phyloP scores from a whole-genome alignment of 2,329 filamentous ascomycete genomes.

The Nigrospora osmanthi region DNA sequence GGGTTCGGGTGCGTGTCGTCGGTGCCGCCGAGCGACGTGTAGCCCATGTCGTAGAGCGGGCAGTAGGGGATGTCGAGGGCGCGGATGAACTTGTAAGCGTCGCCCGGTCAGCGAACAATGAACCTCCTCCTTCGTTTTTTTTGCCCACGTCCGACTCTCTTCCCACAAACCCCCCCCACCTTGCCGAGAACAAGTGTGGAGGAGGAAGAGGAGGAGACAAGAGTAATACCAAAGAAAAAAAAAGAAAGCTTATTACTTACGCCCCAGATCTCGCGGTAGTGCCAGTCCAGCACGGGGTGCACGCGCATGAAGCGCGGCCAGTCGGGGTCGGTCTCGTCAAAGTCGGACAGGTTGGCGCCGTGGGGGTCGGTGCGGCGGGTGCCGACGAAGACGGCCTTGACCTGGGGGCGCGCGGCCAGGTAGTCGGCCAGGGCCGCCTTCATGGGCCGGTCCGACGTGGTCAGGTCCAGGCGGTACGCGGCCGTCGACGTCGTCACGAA shows the following conservation, averaged over 20 bases:
- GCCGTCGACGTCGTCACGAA: conserved; percentile 65
- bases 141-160: neutral
- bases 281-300: conserved; percentile 96
- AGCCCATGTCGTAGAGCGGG: conserved; percentile 75
- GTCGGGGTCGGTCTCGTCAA: conserved; percentile 78
- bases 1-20: conserved; percentile 89
- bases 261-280: conserved; percentile 89
- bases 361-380: conserved; percentile 90
- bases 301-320: conserved; percentile 93
- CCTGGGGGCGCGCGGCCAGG: conserved; percentile 51
- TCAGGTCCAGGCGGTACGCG: conserved; percentile 68
- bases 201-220: neutral
- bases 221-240: no score
- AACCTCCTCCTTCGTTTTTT: neutral
- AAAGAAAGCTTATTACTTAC: no score
- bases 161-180: no score
- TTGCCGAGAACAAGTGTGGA: neutral
- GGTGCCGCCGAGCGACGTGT: conserved; percentile 86
- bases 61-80: conserved; percentile 79
- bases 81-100: conserved; percentile 58
- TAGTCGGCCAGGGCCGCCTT: conserved; percentile 74
- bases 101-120: conserved; percentile 1
- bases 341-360: conserved; percentile 68
- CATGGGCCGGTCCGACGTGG: conserved; percentile 72
- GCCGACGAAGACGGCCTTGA: conserved; percentile 79